These are phyloP conservation scores for Fraxinus ornus DNA, from an alignment of 305 asterid genomes.

Conservation along the genomic window DNA sequence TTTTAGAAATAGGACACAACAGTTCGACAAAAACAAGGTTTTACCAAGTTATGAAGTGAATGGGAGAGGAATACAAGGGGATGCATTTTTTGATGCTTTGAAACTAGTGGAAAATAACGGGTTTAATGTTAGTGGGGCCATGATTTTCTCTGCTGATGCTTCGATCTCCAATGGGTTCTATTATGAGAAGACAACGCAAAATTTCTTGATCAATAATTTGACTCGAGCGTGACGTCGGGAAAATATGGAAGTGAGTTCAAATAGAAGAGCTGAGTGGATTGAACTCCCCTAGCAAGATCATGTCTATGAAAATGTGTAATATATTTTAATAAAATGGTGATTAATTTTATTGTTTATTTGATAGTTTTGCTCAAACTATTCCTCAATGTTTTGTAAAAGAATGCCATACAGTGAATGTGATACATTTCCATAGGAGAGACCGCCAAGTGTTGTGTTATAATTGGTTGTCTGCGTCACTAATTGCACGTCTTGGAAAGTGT, in stretches of 20 bases:
- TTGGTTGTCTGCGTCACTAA: not conserved
- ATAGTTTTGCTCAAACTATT: not conserved
- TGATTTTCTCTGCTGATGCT: conserved; percentile 80
- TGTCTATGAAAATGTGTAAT: no score
- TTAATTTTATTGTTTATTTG: no score
- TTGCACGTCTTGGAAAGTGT: not conserved
- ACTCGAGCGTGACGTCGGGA: not conserved
- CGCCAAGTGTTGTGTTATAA: no score
- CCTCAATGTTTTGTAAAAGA: not conserved
- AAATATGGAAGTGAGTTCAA: not conserved
- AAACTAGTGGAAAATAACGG: conserved; percentile 44
- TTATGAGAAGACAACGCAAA: conserved; percentile 52
- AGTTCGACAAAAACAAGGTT: conserved; percentile 44
- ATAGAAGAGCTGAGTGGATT: not conserved
- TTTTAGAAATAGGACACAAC: conserved; percentile 36
- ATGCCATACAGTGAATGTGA: not conserved
- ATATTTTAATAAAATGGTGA: no score
- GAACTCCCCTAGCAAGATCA: not conserved
- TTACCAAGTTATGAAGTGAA: conserved; percentile 66
- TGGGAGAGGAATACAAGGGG: conserved; percentile 81
- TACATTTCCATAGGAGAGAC: no score
- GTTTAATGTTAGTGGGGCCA: conserved; percentile 49
- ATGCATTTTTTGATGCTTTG: conserved; percentile 53
- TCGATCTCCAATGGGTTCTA: conserved; percentile 42
- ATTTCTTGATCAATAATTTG: conserved; percentile 47